These are phyloP conservation scores for Erythrophleum ivorense DNA, from an alignment of 331 rosid species.

Conservation along the genomic window DNA sequence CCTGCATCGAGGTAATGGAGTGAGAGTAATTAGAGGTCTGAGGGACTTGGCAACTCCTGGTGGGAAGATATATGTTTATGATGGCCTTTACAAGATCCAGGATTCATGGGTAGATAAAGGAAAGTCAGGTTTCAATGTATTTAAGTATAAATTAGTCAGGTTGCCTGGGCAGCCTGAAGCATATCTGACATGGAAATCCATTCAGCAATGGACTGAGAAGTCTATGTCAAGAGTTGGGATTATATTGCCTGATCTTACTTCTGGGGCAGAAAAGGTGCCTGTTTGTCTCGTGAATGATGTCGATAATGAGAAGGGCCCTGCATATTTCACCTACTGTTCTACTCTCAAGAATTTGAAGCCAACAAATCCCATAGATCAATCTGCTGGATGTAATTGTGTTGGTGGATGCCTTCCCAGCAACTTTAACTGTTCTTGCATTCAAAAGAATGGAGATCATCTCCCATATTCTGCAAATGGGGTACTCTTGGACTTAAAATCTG, in stretches of 20 bases:
- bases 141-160: conserved; percentile 72
- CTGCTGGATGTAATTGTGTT: conserved; percentile 69
- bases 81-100: conserved; percentile 85
- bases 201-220: conserved; percentile 78
- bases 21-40: conserved; percentile 85
- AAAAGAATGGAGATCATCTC: conserved; percentile 69
- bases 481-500: conserved; percentile 66
- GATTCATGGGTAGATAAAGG: conserved; percentile 87
- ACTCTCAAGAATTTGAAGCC: conserved; percentile 66
- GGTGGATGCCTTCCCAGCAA: conserved; percentile 78
- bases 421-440: conserved; percentile 69
- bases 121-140: conserved; percentile 76
- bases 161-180: conserved; percentile 76
- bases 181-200: conserved; percentile 70
- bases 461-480: conserved; percentile 68
- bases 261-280: conserved; percentile 82
- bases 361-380: conserved; percentile 54
- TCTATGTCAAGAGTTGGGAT: conserved; percentile 67
- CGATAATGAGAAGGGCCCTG: conserved; percentile 93
- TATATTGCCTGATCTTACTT: conserved; percentile 89
- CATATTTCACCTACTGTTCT: conserved; percentile 74
- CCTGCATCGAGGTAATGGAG: conserved; percentile 73
- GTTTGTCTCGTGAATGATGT: conserved; percentile 93
- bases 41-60: conserved; percentile 60
- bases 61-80: conserved; percentile 88